Evolutionary conservation across 768 basidiomycete species (phyloP), one percentile per base, ranked within the genome.

Genomic region (Hericium coralloides): DNA sequence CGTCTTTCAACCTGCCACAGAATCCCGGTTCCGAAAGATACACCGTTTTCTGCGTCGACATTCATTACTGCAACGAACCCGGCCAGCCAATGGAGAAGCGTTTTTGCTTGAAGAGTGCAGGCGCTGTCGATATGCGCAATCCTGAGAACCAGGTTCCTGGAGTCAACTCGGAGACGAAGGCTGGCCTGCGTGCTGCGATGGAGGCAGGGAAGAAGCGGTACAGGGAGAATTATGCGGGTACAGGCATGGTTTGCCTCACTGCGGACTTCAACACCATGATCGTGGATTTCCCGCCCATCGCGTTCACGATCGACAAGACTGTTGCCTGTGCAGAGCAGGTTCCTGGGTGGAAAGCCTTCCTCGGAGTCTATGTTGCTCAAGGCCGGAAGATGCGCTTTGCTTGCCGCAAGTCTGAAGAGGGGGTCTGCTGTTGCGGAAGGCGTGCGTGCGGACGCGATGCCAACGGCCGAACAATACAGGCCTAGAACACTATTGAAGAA

Each of bases 381-480:
- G 56, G 56, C 6, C 26, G 18, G 49, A 57, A 52, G 39, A n/a
- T 52, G 49, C 38, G 56, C 9, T 52, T 57, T 38, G 52, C 49
- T 26, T 57, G 56, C n/a, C 49, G 56, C 3, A 41, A 36, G 56
- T 14, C 37, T 9, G 39, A 50, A 38, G 55, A 43, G 12, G 49
- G 38, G 17, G 45, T 7, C 17, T 57, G 56, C 26, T 57, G 56
- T 41, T 57, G 56, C 17, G 56, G 56, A 22, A 39, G 51, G 31
- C 31, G 31, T 31, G 31, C 31, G 8, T 9, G 4, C 10, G 31
- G 8, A 31, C 31, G 31, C 31, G 31, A 31, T 31, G 31, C 31
- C 2, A 31, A 31, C 31, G 10, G 10, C 31, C 31, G 10, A 9
- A 9, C 31, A 31, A 31, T 31, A 2, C 6, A 31, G 9, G 26